Base-by-base conservation (phyloP, 768 basidiomycete species). In the Suillus subalutaceus region DNA sequence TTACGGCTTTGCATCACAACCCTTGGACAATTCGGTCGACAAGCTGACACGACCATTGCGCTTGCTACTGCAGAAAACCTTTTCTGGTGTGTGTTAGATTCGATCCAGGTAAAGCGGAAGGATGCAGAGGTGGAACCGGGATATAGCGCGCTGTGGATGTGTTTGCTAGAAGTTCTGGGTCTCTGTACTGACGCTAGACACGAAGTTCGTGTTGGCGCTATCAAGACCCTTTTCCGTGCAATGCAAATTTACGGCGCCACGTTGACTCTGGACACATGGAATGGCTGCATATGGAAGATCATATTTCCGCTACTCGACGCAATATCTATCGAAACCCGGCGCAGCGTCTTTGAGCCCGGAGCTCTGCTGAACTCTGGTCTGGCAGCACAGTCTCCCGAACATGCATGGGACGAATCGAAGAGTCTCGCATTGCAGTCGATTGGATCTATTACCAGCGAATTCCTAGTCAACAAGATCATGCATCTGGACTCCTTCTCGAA, bases 51-150 rank as follows among this genome's bases (percentile, higher is more conserved):
- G 48, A 99, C 98, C 71, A 97, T 99, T 65, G 93, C 96, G 1
- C 80, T 99, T 63, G 96, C 96, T 0, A 94, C 94, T 0, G 94
- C 96, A 0, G 94, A 94, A 65, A 95, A 94, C 62, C 79, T 98
- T 4, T 81, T 99, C 5, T 99, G 97, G 97, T 91, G 93, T 67
- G 93, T 99, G 0, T 97, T 96, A 0, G 97, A 99, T 74, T 92
- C 94, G 1, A 93, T 99, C 43, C 95, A 97, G 72, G 86, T 90
- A 9, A 92, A 93, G 73, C 85, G 93, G 26, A 90, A 90, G 69
- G 84, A 84, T 52, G 77, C 72, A 20, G 86, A 87, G 65, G 85
- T 88, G 68, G 89, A 84, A 61, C 78, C 88, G 0, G 87, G 89
- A 69, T 94, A 94, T 72, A 93, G 89, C 72, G 86, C 88, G 3